phyloP scores from a whole-genome alignment of 2,329 filamentous ascomycete genomes.

The Lecanoromycetidae sp. region DNA sequence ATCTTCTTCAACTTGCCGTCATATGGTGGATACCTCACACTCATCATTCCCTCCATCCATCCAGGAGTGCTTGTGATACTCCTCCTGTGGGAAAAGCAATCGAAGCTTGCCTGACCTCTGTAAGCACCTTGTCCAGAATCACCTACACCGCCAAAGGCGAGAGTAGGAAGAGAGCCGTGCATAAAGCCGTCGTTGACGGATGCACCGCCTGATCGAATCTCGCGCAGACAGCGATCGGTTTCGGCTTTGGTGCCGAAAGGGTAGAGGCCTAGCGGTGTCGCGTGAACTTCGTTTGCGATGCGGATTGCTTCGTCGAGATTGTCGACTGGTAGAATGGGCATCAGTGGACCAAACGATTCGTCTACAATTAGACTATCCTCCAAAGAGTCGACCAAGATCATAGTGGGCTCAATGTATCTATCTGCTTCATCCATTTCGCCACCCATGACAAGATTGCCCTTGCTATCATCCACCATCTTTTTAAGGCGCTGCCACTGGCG shows the following conservation, averaged over 20 bases:
- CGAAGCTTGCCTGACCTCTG: constrained; percentile 59
- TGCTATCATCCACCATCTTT: constrained; percentile 74
- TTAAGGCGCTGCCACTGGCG: constrained; percentile 72
- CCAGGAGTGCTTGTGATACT: constrained; percentile 42
- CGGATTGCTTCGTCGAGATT: constrained; percentile 75
- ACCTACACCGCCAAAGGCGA: constrained; percentile 75
- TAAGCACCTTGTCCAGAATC: constrained; percentile 66
- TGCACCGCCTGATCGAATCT: constrained; percentile 56
- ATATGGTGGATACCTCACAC: constrained; percentile 50
- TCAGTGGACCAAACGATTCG: constrained; percentile 89
- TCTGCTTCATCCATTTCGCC: constrained; percentile 69
- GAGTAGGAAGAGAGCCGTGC: constrained; percentile 56
- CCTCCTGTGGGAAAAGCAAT: constrained; percentile 50
- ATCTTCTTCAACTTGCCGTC: constrained; percentile 43
- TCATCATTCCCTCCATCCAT: constrained; percentile 48
- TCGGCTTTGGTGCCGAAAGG: constrained; percentile 74
- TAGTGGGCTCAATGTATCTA: constrained; percentile 80
- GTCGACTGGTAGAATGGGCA: constrained; percentile 67
- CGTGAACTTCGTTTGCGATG: constrained; percentile 67
- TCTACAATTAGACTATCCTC: constrained; percentile 68
- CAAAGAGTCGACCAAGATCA: constrained; percentile 66
- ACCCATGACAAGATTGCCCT: constrained; percentile 76
- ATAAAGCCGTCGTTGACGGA: constrained; percentile 49
- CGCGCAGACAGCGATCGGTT: constrained; percentile 54
- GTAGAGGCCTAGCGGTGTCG: constrained; percentile 73